Evolutionary conservation across 768 basidiomycete genomes (phyloP), one percentile per base, ranked within the genome.

Genomic region (Cystobasidium onofrii): DNA sequence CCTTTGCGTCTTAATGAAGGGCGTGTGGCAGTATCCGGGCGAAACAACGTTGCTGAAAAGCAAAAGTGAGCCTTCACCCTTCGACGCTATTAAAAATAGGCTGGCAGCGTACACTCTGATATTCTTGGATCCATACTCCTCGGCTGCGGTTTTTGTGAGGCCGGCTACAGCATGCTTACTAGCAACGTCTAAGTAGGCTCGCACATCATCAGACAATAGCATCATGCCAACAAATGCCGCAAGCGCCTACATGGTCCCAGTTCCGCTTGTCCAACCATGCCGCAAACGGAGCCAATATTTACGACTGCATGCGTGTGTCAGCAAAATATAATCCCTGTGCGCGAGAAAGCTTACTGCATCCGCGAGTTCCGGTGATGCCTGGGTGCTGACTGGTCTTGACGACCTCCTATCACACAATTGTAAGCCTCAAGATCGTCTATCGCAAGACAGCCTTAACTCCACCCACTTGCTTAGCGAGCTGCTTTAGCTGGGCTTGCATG

Each of bases 191-290:
- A 6, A n/a, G 7, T 6, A 15, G 27, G n/a, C n/a, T 10, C 20
- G 18, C n/a, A 54, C 20, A 29, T 7, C 4, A 7, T n/a, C 52
- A 54, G 20, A n/a, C 10, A 7, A 20, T 29, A 6, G 6, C 52
- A n/a, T 6, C 52, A n/a, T 7, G 52, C 52, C 6, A 20, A 20
- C 4, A 20, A 7, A 54, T 54, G 10, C 4, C 27, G 27, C 52
- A 20, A 54, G 10, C 6, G n/a, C 57, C 23, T 60, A 60, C 57
- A 60, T 4, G 57, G 57, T 29, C 57, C 57, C 12, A 60, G 57
- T 27, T 60, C 57, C 23, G 57, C 57, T 34, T 60, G 57, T 60
- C 57, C 57, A 4, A 60, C 57, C 57, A 60, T 60, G 31, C 57
- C 57, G 57, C 57, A 60, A 15, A 60, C 33, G 9, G 57, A 60